Percentiles rank a stretch among this genome's conserved stretches.
These are phyloP conservation scores for Xerocomus brunneocitrinus DNA, from an alignment of 768 basidiomycete species.

Conservation along the genomic window DNA sequence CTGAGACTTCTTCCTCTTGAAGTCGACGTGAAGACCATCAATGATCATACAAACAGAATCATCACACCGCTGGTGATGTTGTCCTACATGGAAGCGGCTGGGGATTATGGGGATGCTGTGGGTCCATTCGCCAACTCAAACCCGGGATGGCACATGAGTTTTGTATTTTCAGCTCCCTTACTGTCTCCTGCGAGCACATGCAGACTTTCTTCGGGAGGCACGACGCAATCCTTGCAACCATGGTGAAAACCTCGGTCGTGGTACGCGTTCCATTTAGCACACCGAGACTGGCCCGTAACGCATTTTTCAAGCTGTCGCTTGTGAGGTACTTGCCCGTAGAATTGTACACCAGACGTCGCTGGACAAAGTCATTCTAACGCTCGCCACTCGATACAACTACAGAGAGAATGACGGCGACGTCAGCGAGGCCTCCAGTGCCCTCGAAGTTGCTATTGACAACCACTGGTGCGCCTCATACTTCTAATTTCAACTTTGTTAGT, in stretches of 20 bases:
- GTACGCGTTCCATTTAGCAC: conserved; percentile 34
- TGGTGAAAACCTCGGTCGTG: conserved; percentile 79
- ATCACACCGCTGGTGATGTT: conserved; percentile 78
- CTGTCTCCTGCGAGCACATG: conserved; percentile 69
- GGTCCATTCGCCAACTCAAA: conserved; percentile 21
- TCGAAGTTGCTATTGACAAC: conserved; percentile 91
- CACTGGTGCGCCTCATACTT: conserved; percentile 55
- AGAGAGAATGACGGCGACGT: conserved; percentile 69
- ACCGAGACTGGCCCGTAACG: not conserved
- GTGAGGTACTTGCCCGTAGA: conserved; percentile 78
- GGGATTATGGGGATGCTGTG: conserved; percentile 84
- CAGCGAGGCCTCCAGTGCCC: conserved; percentile 68
- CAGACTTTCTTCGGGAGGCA: conserved; percentile 79
- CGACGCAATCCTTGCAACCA: conserved; percentile 80
- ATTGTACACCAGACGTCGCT: conserved; percentile 67
- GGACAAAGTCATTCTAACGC: conserved; percentile 62
- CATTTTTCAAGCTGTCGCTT: conserved; percentile 57
- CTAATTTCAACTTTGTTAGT: not conserved
- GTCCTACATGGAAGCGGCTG: conserved; percentile 75
- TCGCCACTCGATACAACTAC: conserved; percentile 76
- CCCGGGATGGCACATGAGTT: not conserved
- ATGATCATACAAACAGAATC: conserved; percentile 74
- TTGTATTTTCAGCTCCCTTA: conserved; percentile 63
- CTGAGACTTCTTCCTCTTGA: conserved; percentile 75
- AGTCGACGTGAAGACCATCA: conserved; percentile 61